These are phyloP conservation scores for Pterothamnion heteromorphum DNA, from an alignment of 31 red algal species.

Conservation along the genomic window DNA sequence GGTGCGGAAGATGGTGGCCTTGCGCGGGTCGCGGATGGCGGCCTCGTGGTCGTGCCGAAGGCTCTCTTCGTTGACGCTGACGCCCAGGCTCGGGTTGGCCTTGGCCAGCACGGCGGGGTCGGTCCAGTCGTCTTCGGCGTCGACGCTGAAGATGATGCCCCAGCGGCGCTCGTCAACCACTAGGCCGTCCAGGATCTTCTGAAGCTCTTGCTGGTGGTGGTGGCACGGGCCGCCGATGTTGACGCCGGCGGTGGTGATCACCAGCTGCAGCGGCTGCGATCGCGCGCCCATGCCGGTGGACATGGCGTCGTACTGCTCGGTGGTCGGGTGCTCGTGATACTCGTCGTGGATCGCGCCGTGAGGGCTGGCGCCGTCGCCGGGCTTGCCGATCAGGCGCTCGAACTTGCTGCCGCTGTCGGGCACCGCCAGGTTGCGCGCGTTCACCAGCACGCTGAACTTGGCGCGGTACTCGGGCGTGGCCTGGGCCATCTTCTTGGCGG, in stretches of 20 bases:
- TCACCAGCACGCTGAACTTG: not conserved
- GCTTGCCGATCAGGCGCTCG: not conserved
- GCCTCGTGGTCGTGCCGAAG: not conserved
- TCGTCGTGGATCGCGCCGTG: not conserved
- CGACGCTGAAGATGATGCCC: not conserved
- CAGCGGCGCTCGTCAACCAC: not conserved
- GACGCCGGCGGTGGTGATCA: slow-evolving; percentile 23
- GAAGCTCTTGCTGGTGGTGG: not conserved
- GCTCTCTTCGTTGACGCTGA: not conserved
- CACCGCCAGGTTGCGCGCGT: not conserved
- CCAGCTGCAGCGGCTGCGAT: not conserved
- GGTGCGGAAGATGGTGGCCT: not conserved
- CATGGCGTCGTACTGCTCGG: slow-evolving; percentile 16
- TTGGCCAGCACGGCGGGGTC: not conserved
- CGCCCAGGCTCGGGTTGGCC: not conserved
- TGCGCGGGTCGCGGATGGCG: not conserved
- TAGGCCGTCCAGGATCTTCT: not conserved
- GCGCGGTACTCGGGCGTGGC: not conserved
- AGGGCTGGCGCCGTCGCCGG: not conserved
- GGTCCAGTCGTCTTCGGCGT: slow-evolving; percentile 8
- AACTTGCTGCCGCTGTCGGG: not conserved
- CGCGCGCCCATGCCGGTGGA: not conserved
- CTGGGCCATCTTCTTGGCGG: not conserved
- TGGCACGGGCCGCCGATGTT: not conserved
- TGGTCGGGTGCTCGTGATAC: slow-evolving; percentile 2